These are phyloP conservation scores for Penicillium palitans DNA, from an alignment of 2,329 filamentous ascomycete genomes.

Conservation along the genomic window DNA sequence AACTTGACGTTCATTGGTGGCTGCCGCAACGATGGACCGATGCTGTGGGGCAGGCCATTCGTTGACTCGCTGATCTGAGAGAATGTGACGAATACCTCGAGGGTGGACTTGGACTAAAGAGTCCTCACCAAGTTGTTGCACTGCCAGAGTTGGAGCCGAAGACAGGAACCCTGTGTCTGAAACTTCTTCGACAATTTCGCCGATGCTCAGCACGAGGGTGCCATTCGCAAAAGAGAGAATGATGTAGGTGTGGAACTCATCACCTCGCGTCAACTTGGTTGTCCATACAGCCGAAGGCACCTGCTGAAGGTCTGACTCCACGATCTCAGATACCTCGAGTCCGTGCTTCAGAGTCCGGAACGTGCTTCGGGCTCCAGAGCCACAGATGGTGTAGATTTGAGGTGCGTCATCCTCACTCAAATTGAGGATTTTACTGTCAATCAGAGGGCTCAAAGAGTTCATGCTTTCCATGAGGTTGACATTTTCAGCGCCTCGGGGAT, in stretches of 20 bases:
- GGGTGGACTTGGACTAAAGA: conserved; percentile 92
- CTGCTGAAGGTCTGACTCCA: conserved; percentile 87
- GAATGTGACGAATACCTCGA: conserved; percentile 91
- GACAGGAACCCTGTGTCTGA: conserved; percentile 90
- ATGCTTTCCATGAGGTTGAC: conserved; percentile 81
- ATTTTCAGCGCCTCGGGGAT: conserved; percentile 76
- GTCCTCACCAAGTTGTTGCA: conserved; percentile 91
- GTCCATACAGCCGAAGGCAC: conserved; percentile 95
- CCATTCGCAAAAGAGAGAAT: conserved; percentile 89
- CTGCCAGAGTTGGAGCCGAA: conserved; percentile 82
- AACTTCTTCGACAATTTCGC: conserved; percentile 94
- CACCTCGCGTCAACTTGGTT: conserved; percentile 76
- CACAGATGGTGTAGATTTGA: conserved; percentile 92
- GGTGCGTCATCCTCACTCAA: conserved; percentile 89
- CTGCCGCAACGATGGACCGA: conserved; percentile 89
- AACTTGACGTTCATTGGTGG: conserved; percentile 90
- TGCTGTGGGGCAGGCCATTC: conserved; percentile 95
- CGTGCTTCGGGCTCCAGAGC: conserved; percentile 81
- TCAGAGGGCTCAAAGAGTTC: conserved; percentile 83
- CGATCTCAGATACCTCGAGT: conserved; percentile 88
- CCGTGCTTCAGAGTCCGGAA: conserved; percentile 93
- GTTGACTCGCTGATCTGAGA: conserved; percentile 72
- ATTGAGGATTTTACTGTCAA: conserved; percentile 90
- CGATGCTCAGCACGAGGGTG: conserved; percentile 90
- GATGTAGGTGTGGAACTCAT: conserved; percentile 91